phyloP scores from a whole-genome alignment of 345 rosid species.

The Arabidopsis arenosa region DNA sequence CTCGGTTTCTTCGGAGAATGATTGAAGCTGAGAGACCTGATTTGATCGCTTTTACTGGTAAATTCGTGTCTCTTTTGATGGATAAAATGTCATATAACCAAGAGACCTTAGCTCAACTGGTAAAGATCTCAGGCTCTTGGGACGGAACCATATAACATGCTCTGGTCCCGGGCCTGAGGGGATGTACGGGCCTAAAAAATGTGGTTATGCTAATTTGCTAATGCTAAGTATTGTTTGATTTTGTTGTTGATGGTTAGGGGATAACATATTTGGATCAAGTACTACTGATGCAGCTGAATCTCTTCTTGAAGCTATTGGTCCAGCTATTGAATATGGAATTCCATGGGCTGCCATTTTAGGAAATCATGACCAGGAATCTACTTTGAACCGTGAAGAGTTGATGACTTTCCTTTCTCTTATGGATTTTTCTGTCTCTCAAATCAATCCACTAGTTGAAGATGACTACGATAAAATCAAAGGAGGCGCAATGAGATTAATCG shows the following conservation, averaged over 20 bases:
- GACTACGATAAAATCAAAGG: conserved; percentile 22
- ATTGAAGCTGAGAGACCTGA: conserved; percentile 81
- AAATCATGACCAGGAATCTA: conserved; percentile 93
- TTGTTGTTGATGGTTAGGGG: conserved; percentile 57
- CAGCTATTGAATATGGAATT: conserved; percentile 68
- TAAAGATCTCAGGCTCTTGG: no score
- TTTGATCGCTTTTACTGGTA: conserved; percentile 81
- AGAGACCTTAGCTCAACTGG: no score
- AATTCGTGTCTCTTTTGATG: no score
- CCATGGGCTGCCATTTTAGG: conserved; percentile 97
- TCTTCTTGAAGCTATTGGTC: conserved; percentile 67
- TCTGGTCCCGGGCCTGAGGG: no score
- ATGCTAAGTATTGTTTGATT: conserved; percentile 32
- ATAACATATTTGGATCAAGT: conserved; percentile 86
- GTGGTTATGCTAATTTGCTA: no score
- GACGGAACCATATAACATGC: no score
- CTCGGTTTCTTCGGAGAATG: conserved; percentile 68
- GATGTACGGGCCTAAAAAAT: no score
- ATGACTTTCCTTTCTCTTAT: conserved; percentile 82
- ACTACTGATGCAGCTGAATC: conserved; percentile 94
- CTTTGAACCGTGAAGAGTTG: conserved; percentile 80
- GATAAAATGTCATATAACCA: no score
- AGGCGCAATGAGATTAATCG: conserved; percentile 47
- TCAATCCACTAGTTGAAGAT: conserved; percentile 58
- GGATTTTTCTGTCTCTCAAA: conserved; percentile 82